Percentiles rank a stretch among this genome's conserved stretches.
phyloP scores from a whole-genome alignment of 768 basidiomycete species.

The Royoungia palumana region DNA sequence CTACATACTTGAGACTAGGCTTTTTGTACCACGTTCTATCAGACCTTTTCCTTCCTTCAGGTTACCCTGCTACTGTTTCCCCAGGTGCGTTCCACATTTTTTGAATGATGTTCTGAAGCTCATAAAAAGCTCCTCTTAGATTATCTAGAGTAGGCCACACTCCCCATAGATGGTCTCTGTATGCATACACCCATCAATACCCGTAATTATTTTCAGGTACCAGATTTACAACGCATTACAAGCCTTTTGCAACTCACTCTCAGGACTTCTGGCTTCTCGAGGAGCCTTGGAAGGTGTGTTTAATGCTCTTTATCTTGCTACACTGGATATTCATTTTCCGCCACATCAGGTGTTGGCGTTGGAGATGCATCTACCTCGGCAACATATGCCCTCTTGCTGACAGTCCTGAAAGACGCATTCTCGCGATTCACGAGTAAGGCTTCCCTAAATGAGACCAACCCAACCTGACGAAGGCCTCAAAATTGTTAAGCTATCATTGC shows the following conservation, averaged over 20 bases:
- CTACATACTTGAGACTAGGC: neutral
- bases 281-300: slow-evolving; percentile 61
- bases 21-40: slow-evolving; percentile 17
- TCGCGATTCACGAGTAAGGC: slow-evolving; percentile 60
- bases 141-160: slow-evolving; percentile 46
- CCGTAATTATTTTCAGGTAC: slow-evolving; percentile 42
- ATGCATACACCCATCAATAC: slow-evolving; percentile 3
- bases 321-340: neutral
- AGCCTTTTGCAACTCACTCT: slow-evolving; percentile 67
- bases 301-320: neutral
- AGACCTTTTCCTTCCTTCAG: slow-evolving; percentile 55
- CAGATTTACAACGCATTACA: slow-evolving; percentile 65
- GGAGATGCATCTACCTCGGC: slow-evolving; percentile 64
- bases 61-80: slow-evolving; percentile 60
- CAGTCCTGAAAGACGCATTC: slow-evolving; percentile 62
- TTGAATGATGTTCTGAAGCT: neutral
- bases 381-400: slow-evolving; percentile 61
- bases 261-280: slow-evolving; percentile 59
- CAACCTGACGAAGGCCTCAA: neutral
- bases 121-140: slow-evolving; percentile 36
- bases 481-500: slow-evolving; percentile 52
- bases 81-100: slow-evolving; percentile 39
- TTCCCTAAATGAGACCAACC: neutral
- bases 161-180: neutral
- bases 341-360: slow-evolving; percentile 58